Evolutionary conservation across 306 rosid genomes (phyloP).

Genomic region (Cucumis melo): DNA sequence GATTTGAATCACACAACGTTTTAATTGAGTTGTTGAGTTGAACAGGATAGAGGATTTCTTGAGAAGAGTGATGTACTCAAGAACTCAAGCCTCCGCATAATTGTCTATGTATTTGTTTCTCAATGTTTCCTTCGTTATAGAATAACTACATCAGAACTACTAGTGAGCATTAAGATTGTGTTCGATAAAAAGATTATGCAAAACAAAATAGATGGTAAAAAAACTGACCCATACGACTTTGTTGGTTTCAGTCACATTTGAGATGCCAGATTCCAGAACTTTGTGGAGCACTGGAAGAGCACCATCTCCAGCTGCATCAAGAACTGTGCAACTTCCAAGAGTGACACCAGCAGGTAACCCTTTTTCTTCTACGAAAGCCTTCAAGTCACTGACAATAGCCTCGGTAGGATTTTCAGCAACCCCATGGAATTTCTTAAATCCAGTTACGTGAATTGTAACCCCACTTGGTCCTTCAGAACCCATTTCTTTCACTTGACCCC

Average conservation of each 20-base stretch:
- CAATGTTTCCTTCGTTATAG: neutral
- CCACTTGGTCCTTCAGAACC: slow-evolving; percentile 74
- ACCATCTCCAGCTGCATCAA: slow-evolving; percentile 62
- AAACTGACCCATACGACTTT: slow-evolving; percentile 72
- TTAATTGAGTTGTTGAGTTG: neutral
- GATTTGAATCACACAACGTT: neutral
- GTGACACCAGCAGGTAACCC: slow-evolving; percentile 59
- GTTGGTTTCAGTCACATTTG: slow-evolving; percentile 19
- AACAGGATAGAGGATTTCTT: too few species aligned
- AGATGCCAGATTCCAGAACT: slow-evolving; percentile 43
- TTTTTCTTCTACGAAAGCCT: slow-evolving; percentile 40
- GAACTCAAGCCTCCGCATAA: neutral
- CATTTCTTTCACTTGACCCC: slow-evolving; percentile 31
- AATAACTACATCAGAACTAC: too few species aligned
- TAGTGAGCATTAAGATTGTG: neutral
- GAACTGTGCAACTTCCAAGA: slow-evolving; percentile 68
- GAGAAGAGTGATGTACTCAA: neutral
- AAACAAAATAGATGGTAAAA: neutral
- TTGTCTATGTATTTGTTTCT: neutral
- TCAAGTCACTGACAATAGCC: slow-evolving; percentile 41
- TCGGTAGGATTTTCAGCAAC: slow-evolving; percentile 75
- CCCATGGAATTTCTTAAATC: slow-evolving; percentile 77
- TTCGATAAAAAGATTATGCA: neutral
- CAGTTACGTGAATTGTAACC: slow-evolving; percentile 62
- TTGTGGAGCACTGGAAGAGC: slow-evolving; percentile 36